A percentile compares a stretch with the other conserved stretches of the same genome.
Evolutionary conservation across 139 green algal genomes (phyloP).

Genomic region (Nannochloris sp.): DNA sequence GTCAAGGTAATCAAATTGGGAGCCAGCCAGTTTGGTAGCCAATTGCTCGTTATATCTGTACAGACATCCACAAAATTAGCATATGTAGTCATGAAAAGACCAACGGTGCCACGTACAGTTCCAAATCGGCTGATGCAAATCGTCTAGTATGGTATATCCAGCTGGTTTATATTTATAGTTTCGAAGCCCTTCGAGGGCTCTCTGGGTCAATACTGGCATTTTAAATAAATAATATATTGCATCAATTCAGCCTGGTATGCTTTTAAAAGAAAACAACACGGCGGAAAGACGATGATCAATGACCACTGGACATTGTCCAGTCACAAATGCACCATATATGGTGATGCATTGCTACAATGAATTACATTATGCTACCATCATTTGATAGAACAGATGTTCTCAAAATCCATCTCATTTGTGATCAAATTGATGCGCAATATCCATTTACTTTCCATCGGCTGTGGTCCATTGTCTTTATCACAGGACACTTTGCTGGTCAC

Average conservation of each 20-base stretch:
- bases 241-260: not conserved
- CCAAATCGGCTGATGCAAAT: constrained; percentile 65
- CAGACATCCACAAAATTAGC: not conserved
- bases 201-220: constrained; percentile 41
- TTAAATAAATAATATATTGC: not conserved
- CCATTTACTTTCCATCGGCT: no score
- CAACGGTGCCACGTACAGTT: constrained; percentile 46
- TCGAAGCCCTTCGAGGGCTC: constrained; percentile 58
- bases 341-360: no score
- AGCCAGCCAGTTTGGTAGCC: constrained; percentile 78
- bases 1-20: constrained; percentile 89
- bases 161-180: constrained; percentile 74
- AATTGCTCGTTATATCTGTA: constrained; percentile 26
- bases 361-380: no score
- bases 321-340: no score
- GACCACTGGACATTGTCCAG: no score
- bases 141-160: constrained; percentile 75
- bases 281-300: no score
- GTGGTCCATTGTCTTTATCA: no score
- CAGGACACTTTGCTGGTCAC: no score
- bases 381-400: no score
- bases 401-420: no score
- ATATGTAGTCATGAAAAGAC: not conserved
- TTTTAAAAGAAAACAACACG: no score
- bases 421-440: no score